phyloP scores from a whole-genome alignment of 352 stramenopile species.

The Pythium monospermum region DNA sequence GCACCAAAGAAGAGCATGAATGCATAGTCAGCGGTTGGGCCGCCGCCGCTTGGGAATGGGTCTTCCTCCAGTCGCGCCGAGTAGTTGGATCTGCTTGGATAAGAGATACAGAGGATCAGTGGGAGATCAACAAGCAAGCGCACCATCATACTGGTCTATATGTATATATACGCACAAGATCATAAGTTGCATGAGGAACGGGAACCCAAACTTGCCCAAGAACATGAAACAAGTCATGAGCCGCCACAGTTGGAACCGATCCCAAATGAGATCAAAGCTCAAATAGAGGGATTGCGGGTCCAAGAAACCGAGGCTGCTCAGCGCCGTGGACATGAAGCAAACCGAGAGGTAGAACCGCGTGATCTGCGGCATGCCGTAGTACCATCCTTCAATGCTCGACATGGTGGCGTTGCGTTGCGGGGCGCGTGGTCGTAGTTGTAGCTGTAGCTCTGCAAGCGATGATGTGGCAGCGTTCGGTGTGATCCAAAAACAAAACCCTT shows the following conservation, averaged over 20 bases:
- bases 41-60: constrained; percentile 74
- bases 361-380: constrained; percentile 79
- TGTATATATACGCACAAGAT: constrained; percentile 55
- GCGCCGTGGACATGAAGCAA: constrained; percentile 76
- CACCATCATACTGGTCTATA: neutral
- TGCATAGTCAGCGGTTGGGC: constrained; percentile 80
- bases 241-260: constrained; percentile 87
- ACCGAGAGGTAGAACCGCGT: constrained; percentile 83
- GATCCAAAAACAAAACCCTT: neutral
- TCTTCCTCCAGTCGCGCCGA: constrained; percentile 80
- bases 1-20: constrained; percentile 89
- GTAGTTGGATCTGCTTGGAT: constrained; percentile 60
- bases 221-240: constrained; percentile 87
- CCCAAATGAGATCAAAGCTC: constrained; percentile 82
- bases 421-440: too few species aligned
- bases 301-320: constrained; percentile 74
- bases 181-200: constrained; percentile 90
- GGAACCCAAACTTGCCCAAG: constrained; percentile 84
- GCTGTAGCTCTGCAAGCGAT: constrained; percentile 8
- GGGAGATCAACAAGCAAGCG: neutral
- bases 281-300: constrained; percentile 82
- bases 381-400: constrained; percentile 81
- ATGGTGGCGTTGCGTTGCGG: constrained; percentile 38
- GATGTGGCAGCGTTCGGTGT: constrained; percentile 10
- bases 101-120: constrained; percentile 2